phyloP scores from a whole-genome alignment of 2,329 filamentous ascomycete species.

The Ramularia endophylla region DNA sequence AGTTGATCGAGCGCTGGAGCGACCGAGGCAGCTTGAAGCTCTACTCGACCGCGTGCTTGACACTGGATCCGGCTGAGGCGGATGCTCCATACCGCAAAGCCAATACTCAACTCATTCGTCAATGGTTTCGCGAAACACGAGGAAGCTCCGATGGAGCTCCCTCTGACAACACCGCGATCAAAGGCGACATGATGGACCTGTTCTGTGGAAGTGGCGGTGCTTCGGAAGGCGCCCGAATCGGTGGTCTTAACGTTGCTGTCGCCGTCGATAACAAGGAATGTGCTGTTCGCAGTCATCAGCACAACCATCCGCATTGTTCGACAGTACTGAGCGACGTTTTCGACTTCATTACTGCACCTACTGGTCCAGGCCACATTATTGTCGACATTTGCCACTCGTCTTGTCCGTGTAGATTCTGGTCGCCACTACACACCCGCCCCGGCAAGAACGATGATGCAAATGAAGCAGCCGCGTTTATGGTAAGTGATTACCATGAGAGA shows the following conservation, averaged over 20 bases:
- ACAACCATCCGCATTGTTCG: conserved; percentile 48
- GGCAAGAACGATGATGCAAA: conserved; percentile 62
- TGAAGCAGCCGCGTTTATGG: conserved; percentile 46
- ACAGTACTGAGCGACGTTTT: conserved; percentile 19
- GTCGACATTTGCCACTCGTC: conserved; percentile 70
- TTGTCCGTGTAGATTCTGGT: conserved; percentile 73
- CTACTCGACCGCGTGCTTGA: conserved; percentile 3
- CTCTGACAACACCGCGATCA: neutral
- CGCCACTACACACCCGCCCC: conserved; percentile 58
- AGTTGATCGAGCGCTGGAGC: conserved; percentile 32
- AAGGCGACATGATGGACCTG: conserved; percentile 43
- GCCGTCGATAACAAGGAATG: conserved; percentile 49
- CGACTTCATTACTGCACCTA: conserved; percentile 45
- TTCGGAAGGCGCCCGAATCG: conserved; percentile 55
- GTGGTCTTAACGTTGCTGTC: conserved; percentile 55
- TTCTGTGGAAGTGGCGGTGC: conserved; percentile 71
- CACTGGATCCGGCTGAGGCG: neutral
- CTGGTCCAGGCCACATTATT: neutral
- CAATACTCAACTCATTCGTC: neutral
- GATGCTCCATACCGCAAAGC: neutral
- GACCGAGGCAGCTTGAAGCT: conserved; percentile 10
- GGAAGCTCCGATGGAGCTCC: neutral
- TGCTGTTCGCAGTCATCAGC: conserved; percentile 53
- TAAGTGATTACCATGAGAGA: no score
- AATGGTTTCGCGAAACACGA: neutral